These are phyloP conservation scores for Didymella lethalis DNA, from an alignment of 2,329 filamentous ascomycete genomes.

Conservation along the genomic window DNA sequence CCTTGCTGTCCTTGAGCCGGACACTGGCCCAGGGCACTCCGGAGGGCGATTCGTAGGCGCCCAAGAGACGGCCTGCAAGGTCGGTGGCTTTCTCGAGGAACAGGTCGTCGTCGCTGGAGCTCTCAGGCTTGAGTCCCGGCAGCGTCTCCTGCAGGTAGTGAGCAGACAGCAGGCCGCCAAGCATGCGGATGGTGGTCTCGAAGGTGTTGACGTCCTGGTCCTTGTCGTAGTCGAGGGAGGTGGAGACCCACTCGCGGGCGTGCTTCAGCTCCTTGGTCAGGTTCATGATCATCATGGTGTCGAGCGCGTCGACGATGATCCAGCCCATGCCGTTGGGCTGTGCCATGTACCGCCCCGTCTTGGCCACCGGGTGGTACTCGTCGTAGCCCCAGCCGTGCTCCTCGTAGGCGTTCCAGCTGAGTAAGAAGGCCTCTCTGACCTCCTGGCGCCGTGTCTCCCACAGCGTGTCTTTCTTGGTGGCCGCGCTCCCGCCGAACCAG, in stretches of 20 bases:
- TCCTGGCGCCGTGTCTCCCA: constrained; percentile 81
- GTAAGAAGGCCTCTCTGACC: constrained; percentile 87
- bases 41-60: constrained; percentile 85
- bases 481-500: constrained; percentile 36
- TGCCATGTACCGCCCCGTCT: constrained; percentile 83
- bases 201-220: constrained; percentile 97
- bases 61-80: constrained; percentile 83
- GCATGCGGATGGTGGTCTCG: constrained; percentile 97
- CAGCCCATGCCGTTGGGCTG: constrained; percentile 84
- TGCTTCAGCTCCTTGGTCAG: constrained; percentile 83
- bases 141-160: constrained; percentile 91
- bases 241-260: constrained; percentile 87
- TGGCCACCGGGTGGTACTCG: constrained; percentile 84
- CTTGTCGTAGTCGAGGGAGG: constrained; percentile 83
- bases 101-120: constrained; percentile 81
- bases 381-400: constrained; percentile 96
- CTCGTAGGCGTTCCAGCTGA: constrained; percentile 93
- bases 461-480: constrained; percentile 50
- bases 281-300: constrained; percentile 99
- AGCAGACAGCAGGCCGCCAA: constrained; percentile 89
- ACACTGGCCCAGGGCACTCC: constrained; percentile 92
- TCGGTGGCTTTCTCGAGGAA: constrained; percentile 97
- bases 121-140: constrained; percentile 78
- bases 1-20: constrained; percentile 78
- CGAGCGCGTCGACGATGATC: constrained; percentile 96